Conservation (phyloP, 306 rosid species). For the Carpinus viminea region DNA sequence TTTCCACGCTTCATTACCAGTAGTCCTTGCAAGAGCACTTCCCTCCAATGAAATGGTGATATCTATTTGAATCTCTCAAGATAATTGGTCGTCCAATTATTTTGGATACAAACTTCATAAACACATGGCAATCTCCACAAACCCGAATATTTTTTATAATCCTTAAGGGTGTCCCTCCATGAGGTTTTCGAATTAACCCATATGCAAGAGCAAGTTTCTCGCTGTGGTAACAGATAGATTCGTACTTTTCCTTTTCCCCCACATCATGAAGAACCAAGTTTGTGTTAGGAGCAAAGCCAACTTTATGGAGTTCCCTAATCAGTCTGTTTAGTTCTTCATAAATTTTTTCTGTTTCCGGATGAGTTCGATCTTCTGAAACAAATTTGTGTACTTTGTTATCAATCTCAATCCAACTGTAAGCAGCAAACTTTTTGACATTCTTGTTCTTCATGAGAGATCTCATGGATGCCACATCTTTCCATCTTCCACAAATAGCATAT, state of each 20-base stretch:
- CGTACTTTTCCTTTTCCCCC: slow-evolving; percentile 36
- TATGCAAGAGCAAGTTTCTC: slow-evolving; percentile 25
- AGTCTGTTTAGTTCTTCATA: slow-evolving; percentile 24
- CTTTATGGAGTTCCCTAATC: slow-evolving; percentile 21
- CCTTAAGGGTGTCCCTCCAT: slow-evolving; percentile 20
- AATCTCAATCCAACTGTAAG: slow-evolving; percentile 45
- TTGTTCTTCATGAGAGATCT: slow-evolving; percentile 36
- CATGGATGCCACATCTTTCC: slow-evolving; percentile 33
- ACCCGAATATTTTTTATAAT: slow-evolving; percentile 29
- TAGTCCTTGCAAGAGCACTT: slow-evolving; percentile 23
- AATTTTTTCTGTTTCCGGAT: slow-evolving; percentile 30
- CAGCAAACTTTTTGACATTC: slow-evolving; percentile 33
- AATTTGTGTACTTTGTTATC: slow-evolving; percentile 30
- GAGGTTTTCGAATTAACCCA: slow-evolving; percentile 17
- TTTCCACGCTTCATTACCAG: slow-evolving; percentile 3
- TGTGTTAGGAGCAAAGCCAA: slow-evolving; percentile 28
- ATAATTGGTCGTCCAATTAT: slow-evolving; percentile 24
- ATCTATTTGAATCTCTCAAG: slow-evolving; percentile 33
- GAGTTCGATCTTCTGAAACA: slow-evolving; percentile 25
- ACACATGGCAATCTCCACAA: slow-evolving; percentile 27
- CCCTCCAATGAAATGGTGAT: slow-evolving; percentile 29
- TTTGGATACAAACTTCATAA: slow-evolving; percentile 29
- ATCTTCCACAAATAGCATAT: slow-evolving; percentile 29
- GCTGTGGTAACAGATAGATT: slow-evolving; percentile 19
- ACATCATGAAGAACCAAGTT: slow-evolving; percentile 34